phyloP scores from a whole-genome alignment of 2,329 filamentous ascomycete genomes.

The Ceratocystis huliohia region DNA sequence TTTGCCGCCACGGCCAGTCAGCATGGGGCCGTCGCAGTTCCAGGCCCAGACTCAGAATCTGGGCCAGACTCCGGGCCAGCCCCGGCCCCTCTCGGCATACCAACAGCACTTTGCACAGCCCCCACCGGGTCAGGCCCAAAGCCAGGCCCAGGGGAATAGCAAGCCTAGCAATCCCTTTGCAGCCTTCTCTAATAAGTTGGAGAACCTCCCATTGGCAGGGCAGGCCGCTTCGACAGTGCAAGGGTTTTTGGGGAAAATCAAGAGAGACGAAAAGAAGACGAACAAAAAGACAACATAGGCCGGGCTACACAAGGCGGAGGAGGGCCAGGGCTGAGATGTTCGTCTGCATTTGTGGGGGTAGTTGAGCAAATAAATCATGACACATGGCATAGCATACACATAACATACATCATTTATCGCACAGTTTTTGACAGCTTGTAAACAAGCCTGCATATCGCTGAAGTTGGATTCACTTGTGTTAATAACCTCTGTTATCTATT shows the following conservation, averaged over 20 bases:
- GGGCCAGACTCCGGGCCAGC: slow-evolving; percentile 19
- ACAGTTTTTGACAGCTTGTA: neutral
- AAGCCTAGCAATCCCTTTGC: neutral
- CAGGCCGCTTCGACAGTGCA: slow-evolving; percentile 34
- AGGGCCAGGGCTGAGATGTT: neutral
- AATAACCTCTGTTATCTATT: neutral
- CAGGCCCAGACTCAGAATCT: slow-evolving; percentile 13
- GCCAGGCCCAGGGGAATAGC: neutral
- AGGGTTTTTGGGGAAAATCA: slow-evolving; percentile 31
- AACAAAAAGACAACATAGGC: slow-evolving; percentile 37
- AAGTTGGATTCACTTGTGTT: neutral
- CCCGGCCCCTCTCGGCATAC: slow-evolving; percentile 26
- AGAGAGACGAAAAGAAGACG: slow-evolving; percentile 32
- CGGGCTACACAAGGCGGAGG: slow-evolving; percentile 27
- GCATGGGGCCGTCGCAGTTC: slow-evolving; percentile 22
- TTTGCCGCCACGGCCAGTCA: slow-evolving; percentile 36
- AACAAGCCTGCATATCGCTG: neutral
- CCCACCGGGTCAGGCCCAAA: slow-evolving; percentile 21
- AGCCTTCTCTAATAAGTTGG: slow-evolving; percentile 6
- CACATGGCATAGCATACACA: neutral
- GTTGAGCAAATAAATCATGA: slow-evolving; percentile 5
- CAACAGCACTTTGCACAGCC: slow-evolving; percentile 24
- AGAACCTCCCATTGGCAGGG: slow-evolving; percentile 10
- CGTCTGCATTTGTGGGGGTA: neutral
- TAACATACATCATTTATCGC: neutral